phyloP scores from a whole-genome alignment of 805 yeast genomes.

The Wickerhamomyces ciferrii region DNA sequence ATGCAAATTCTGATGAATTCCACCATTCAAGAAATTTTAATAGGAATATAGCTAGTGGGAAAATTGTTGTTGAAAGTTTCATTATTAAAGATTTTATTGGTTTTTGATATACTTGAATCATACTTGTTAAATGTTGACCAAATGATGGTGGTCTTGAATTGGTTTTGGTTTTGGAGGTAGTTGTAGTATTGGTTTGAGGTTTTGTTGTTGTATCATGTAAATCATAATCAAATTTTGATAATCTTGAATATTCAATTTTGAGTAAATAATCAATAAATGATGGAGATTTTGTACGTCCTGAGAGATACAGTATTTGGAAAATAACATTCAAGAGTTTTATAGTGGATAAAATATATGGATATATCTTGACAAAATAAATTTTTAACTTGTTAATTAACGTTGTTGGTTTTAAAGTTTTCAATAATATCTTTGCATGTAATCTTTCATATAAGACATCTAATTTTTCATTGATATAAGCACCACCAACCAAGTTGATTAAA shows the following conservation, averaged over 20 bases:
- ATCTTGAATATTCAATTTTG: constrained; percentile 53
- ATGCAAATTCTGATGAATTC: constrained; percentile 70
- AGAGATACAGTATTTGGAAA: constrained; percentile 58
- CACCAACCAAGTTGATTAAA: constrained; percentile 53
- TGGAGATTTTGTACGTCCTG: constrained; percentile 62
- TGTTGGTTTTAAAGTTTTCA: constrained; percentile 35
- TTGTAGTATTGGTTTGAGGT: not conserved
- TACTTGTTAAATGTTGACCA: constrained; percentile 14
- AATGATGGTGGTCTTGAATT: constrained; percentile 19
- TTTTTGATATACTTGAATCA: constrained; percentile 6
- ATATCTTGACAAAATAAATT: constrained; percentile 46
- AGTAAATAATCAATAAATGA: constrained; percentile 55
- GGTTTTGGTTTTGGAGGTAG: constrained; percentile 1
- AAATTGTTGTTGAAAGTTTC: constrained; percentile 32
- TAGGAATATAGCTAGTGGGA: constrained; percentile 79
- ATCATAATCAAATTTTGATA: constrained; percentile 22
- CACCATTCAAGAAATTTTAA: constrained; percentile 92
- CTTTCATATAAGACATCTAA: constrained; percentile 58
- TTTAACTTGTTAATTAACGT: constrained; percentile 24
- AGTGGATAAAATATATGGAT: constrained; percentile 51
- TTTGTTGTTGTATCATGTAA: constrained; percentile 11
- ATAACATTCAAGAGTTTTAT: constrained; percentile 46
- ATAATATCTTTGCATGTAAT: constrained; percentile 52
- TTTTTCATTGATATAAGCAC: constrained; percentile 68
- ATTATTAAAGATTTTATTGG: constrained; percentile 14